These are phyloP conservation scores for Fusarium citri DNA, from an alignment of 2,329 filamentous ascomycete genomes.

Conservation along the genomic window DNA sequence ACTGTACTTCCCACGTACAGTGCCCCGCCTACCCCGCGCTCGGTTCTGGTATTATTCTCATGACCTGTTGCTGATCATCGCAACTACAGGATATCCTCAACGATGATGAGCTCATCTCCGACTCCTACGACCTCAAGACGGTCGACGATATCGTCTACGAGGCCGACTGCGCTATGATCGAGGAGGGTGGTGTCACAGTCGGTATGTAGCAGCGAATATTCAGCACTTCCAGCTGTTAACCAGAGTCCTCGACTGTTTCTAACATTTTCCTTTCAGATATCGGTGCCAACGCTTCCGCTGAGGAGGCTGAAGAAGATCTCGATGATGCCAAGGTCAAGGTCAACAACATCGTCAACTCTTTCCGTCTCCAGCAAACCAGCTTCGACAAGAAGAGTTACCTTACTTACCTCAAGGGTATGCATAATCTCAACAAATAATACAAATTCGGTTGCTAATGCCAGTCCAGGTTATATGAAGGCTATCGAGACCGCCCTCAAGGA, in stretches of 20 bases:
- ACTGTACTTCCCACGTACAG: background rate
- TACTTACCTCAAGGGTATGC: conserved; percentile 83
- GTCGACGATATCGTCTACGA: conserved; percentile 86
- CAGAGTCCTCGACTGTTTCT: conserved; percentile 21
- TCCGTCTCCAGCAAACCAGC: conserved; percentile 81
- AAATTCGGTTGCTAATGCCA: conserved; percentile 9
- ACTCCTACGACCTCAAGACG: conserved; percentile 88
- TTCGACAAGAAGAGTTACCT: conserved; percentile 94
- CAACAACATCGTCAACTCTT: conserved; percentile 93
- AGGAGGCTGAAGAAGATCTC: conserved; percentile 81
- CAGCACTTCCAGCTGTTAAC: background rate
- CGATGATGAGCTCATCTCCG: conserved; percentile 96
- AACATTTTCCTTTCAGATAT: conserved; percentile 66
- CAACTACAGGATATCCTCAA: conserved; percentile 81
- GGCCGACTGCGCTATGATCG: conserved; percentile 92
- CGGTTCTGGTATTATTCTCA: conserved; percentile 22
- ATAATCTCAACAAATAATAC: background rate
- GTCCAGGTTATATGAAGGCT: conserved; percentile 87
- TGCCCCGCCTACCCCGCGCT: conserved; percentile 39
- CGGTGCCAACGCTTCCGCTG: conserved; percentile 96
- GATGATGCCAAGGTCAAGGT: conserved; percentile 80
- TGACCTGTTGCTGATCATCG: conserved; percentile 46
- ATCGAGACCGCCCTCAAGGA: conserved; percentile 78
- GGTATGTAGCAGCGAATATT: conserved; percentile 63
- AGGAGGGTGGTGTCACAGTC: conserved; percentile 78